Evolutionary conservation across 352 stramenopile genomes (phyloP), one percentile per base, ranked within the genome.

Genomic region (Aphanomyces astaci): DNA sequence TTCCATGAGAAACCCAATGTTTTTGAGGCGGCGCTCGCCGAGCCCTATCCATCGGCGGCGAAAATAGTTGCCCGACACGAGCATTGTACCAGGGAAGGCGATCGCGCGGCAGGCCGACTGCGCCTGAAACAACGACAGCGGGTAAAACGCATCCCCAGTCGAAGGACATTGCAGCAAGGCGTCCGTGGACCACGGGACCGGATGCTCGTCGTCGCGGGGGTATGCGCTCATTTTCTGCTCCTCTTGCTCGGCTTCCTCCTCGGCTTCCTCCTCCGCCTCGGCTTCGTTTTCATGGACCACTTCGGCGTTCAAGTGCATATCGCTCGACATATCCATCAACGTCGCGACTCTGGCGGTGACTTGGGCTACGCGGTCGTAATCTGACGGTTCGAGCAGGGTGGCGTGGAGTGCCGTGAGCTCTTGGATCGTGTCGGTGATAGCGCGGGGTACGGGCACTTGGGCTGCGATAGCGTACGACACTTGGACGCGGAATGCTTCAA

Each of bases 201-300:
- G 87, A 51, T 92, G 80, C 66, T 96, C 88, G 33, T 96, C 88
- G 65, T 96, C 87, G 53, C 88, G 86, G 15, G 86, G 92, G 69
- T 94, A 97, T 33, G 85, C 84, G 55, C 85, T 96, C 89, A 96
- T 96, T 68, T 96, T 94, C 63, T 96, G 87, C 59, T 96, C 87
- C 62, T 94, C 86, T 53, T 94, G 86, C 71, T 96, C 85, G n/a
- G 84, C 84, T 77, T 94, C 86, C 67, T 96, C 86, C 67, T 92
- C 87, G 0, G 86, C 86, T 68, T 94, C 85, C 79, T 93, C 88
- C 72, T 95, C 87, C 1, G 84, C 84, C 71, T 95, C 86, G 28
- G 86, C 79, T 64, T 96, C 87, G 33, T 96, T 93, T 53, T 96
- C 94, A 71, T 98, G 84, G 27, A 95, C 87, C 32, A 96, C 87